Base-by-base conservation (phyloP, 768 basidiomycete genomes). In the Fomitopsis serialis region DNA sequence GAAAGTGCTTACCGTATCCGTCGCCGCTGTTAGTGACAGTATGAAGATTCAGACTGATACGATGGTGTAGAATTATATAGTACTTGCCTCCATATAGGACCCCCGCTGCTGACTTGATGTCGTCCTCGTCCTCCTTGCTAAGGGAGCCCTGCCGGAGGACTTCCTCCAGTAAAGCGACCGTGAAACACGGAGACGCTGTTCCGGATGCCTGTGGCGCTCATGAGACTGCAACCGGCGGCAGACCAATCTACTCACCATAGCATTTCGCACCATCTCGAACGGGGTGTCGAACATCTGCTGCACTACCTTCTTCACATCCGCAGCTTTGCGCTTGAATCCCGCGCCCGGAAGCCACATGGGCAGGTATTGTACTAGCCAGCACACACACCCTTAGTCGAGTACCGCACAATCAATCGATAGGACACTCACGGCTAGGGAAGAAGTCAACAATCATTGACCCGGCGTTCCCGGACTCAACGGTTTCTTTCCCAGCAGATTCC, bases 261-360 rank as follows among this genome's bases (percentile, higher is more conserved):
- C 50, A 21, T 45, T 29, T 27, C 57, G 54, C 12, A 61, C 60
- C 53, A 61, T 58, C n/a, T 54, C 53, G 51, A 50, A 61, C 23
- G 53, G 52, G 7, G 42, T 53, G 22, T 46, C 36, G 4, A 45
- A 25, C 43, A 53, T 21, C 11, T 32, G 5, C 11, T 27, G 42
- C 6, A 53, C 43, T 17, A 22, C 11, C 10, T 45, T 27, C 19
- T 44, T 27, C 17, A 22, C 36, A 8, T 35, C 19, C 7, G 25
- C n/a, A 2, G 61, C 55, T 17, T 56, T 36, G 15, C 51, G 42
- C 43, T 60, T 60, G 49, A 60, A 62, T 2, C 53, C 53, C 1
- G 54, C 42, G 12, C 58, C 58, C 8, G 61, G 61, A 37, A 57
- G 36, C 61, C 61, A 61, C 2, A 49, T 17, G 8, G 58, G 61